phyloP scores from a whole-genome alignment of 208 protist genomes.

The Angomonas deanei region DNA sequence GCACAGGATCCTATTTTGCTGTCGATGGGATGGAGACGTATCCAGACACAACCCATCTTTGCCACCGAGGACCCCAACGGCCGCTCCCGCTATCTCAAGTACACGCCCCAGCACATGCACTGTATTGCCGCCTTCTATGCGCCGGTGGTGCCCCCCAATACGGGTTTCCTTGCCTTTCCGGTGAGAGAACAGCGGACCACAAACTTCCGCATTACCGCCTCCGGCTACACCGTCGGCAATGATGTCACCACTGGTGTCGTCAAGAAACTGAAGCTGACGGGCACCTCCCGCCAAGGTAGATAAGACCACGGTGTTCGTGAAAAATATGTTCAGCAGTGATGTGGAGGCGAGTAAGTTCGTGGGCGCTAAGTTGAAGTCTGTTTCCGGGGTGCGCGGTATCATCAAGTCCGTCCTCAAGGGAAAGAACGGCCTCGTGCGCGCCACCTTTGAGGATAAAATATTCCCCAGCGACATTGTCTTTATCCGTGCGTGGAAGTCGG shows the following conservation, averaged over 20 bases:
- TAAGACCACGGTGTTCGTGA: slow-evolving; percentile 99
- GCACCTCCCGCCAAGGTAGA: slow-evolving; percentile 94
- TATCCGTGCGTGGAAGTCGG: slow-evolving; percentile 96
- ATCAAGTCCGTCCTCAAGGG: slow-evolving; percentile 97
- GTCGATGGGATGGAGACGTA: slow-evolving; percentile 98
- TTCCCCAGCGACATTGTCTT: slow-evolving; percentile 98
- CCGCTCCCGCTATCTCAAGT: slow-evolving; percentile 97
- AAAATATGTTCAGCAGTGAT: slow-evolving; percentile 94
- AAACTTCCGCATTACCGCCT: slow-evolving; percentile 94
- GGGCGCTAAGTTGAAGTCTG: slow-evolving; percentile 97
- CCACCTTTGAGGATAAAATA: slow-evolving; percentile 99
- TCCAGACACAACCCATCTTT: slow-evolving; percentile 95
- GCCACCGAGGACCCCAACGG: slow-evolving; percentile 95
- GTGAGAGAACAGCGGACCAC: slow-evolving; percentile 39
- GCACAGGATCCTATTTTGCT: slow-evolving; percentile 98
- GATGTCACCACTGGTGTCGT: slow-evolving; percentile 92
- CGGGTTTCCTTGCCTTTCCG: slow-evolving; percentile 94
- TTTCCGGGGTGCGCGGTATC: slow-evolving; percentile 97
- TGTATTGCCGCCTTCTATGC: slow-evolving; percentile 98
- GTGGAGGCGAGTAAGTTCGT: slow-evolving; percentile 98
- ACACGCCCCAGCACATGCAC: slow-evolving; percentile 99
- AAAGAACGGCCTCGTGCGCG: slow-evolving; percentile 92
- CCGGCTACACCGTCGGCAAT: slow-evolving; percentile 96
- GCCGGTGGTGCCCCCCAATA: slow-evolving; percentile 94
- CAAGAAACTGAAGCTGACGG: slow-evolving; percentile 99